Evolutionary conservation across 495 filamentous ascomycete species (phyloP).

Genomic region (Trichoderma reesei): DNA sequence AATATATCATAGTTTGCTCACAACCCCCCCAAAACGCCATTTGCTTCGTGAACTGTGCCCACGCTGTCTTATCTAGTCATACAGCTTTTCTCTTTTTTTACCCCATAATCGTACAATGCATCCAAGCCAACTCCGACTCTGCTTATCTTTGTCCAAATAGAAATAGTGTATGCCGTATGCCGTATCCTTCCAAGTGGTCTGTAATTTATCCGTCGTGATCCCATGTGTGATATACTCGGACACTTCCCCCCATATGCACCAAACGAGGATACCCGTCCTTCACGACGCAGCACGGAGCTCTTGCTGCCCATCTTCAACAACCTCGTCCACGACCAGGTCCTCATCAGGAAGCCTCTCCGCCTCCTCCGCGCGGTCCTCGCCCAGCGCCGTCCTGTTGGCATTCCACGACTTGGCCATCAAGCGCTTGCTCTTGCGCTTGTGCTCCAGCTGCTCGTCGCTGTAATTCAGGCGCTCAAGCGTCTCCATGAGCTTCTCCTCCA

Average conservation of each 20-base stretch:
- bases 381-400: neutral
- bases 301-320: neutral
- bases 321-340: neutral
- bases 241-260: too few relatives aligned
- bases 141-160: too few relatives aligned
- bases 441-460: slow-evolving; percentile 13
- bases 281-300: neutral
- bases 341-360: neutral
- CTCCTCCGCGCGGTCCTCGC: slow-evolving; percentile 1
- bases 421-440: slow-evolving; percentile 16
- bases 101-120: neutral
- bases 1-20: too few relatives aligned
- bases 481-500: slow-evolving; percentile 67
- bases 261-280: neutral
- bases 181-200: too few relatives aligned
- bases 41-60: too few relatives aligned
- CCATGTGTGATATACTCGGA: too few relatives aligned
- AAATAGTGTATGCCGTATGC: too few relatives aligned
- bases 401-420: neutral
- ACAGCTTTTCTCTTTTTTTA: neutral
- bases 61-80: neutral
- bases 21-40: too few relatives aligned
- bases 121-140: neutral
- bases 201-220: too few relatives aligned
- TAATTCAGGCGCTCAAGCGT: slow-evolving; percentile 39